Evolutionary conservation across 1,284 basidiomycete species (phyloP), one percentile per base, ranked within the genome.

Genomic region (Sanguinoderma infundibulare): DNA sequence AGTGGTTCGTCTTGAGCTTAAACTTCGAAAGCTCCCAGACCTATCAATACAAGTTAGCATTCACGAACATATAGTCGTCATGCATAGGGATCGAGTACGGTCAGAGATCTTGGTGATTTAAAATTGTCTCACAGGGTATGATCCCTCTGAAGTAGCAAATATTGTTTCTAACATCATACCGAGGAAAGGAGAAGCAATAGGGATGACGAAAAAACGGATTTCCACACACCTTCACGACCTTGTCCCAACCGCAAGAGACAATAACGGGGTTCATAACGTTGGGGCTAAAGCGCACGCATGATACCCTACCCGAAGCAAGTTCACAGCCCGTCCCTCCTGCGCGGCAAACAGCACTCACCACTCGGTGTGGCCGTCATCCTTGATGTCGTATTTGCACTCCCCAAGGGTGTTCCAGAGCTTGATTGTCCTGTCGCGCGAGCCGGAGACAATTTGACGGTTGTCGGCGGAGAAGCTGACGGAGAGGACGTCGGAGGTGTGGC

Each of bases 351-450:
- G 35, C 46, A 76, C 85, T 62, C 72, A 94, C 96, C 96, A 98
- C 82, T 97, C 96, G 61, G 88, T 82, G 84, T 98, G 98, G 69
- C 97, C 96, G 72, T 99, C 98, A 73, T 99, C 97, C 82, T 95
- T 95, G 81, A 99, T 99, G 81, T 98, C 95, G 80, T 96, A 99
- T 81, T 99, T 99, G 87, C 98, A 99, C 82, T 99, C 98, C 76
- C 98, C 98, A 69, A 99, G 91, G 67, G 98, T 99, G 85, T 99
- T 99, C 98, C 98, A 99, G 75, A 99, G 93, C 82, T 99, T 99
- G 87, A 99, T 99, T 58, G 92, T 92, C 78, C 86, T 87, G 87
- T 99, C 98, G 72, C 98, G 93, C 67, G 95, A 96, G 62, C 96
- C 98, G 63, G 96, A 98, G 70, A 99, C 98, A 77, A 99, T 99